Evolutionary conservation across 2,329 filamentous ascomycete species (phyloP).

Genomic region (Zymoseptoria pseudotritici): DNA sequence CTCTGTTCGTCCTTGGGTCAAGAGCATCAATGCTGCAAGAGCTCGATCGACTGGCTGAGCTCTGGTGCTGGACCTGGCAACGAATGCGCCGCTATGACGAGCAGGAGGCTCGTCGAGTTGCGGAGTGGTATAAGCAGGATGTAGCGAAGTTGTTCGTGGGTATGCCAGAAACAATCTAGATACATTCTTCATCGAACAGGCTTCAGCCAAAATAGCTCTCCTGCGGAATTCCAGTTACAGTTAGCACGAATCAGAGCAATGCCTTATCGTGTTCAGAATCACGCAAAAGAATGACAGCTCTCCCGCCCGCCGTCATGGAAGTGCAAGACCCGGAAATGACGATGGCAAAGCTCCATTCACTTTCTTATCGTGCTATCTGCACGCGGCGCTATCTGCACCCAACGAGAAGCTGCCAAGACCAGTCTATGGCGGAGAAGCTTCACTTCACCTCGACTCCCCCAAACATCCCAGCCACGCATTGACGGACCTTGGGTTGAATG

Average conservation of each 20-base stretch:
- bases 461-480: not conserved
- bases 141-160: constrained; percentile 11
- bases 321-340: not conserved
- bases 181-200: not conserved
- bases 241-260: not conserved
- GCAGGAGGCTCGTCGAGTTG: constrained; percentile 8
- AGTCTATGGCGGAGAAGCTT: not conserved
- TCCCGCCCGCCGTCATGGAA: not conserved
- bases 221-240: not conserved
- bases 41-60: constrained; percentile 10
- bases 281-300: no score
- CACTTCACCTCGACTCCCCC: not conserved
- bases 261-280: not conserved
- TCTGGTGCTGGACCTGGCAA: constrained; percentile 13
- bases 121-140: constrained; percentile 11
- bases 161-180: constrained; percentile 13
- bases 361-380: not conserved
- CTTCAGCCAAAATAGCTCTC: not conserved
- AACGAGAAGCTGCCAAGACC: not conserved
- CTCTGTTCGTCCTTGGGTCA: constrained; percentile 10
- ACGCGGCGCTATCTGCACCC: not conserved
- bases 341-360: not conserved
- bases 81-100: constrained; percentile 10
- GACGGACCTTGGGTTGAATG: not conserved
- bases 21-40: constrained; percentile 7